Base-by-base conservation (phyloP, 1,139 yeast genomes). In the Yamadazyma sp. region DNA sequence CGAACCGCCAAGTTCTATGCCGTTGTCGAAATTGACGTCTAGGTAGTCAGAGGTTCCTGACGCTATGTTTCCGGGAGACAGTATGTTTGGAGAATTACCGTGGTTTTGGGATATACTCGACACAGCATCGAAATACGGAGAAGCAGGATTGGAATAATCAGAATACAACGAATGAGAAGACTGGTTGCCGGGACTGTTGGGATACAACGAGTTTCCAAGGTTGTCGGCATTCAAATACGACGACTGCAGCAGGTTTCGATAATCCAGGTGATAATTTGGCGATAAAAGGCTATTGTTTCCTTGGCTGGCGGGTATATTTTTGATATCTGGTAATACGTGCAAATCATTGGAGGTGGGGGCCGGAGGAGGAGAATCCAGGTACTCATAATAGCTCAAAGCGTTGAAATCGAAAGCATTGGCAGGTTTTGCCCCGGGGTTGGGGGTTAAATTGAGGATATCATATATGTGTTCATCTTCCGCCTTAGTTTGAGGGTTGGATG, bases 101-200 rank as follows among this genome's bases (percentile, higher is more conserved):
- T 35, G 31, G 20, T 42, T 40, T 6, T 41, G 40, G 4, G 44
- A 38, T 6, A 40, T 33, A 10, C 33, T 34, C 5, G 73, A 67
- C 14, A 56, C 52, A 0, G 73, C 74, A 42, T 69, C 76, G 28
- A 58, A 53, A 44, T 50, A 71, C 3, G 75, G 74, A 28, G 69
- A 61, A 15, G 62, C 64, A 2, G 72, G 67, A 40, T 64, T 64
- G 43, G 68, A 65, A 22, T 54, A 61, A 7, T 70, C 76, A 4
- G 73, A 66, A 44, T 67, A 55, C 14, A 52, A 41, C 2, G 62
- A 57, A 34, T 92, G 96, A 24, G 96, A 86, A 15, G 97, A 90
- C 66, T 92, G 97, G 59, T 88, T 92, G 20, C 97, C 90, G 34
- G 98, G 97, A 53, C 92, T 90, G 60, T 90, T 90, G 46, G 97